phyloP scores from a whole-genome alignment of 2,329 filamentous ascomycete species.

The Penicillium sp. region DNA sequence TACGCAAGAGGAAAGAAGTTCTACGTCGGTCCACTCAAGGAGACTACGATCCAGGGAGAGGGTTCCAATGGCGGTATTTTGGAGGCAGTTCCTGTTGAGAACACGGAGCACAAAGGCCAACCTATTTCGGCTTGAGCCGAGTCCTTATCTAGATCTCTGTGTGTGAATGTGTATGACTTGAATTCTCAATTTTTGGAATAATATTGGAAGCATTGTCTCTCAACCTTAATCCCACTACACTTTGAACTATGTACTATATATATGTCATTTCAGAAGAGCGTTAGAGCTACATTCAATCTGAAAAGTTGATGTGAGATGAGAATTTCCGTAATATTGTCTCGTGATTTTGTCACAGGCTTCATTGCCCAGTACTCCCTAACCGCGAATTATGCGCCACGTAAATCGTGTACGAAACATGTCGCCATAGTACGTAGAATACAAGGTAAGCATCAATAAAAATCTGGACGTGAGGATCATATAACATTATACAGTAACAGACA shows the following conservation, averaged over 20 bases:
- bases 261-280: neutral
- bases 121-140: neutral
- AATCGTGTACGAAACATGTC: neutral
- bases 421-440: neutral
- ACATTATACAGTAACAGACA: no score
- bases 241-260: neutral
- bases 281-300: neutral
- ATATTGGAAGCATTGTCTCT: no score
- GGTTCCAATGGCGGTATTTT: neutral
- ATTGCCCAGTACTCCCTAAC: no score
- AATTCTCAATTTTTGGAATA: no score
- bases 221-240: neutral
- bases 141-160: neutral
- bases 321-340: neutral
- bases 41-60: conserved; percentile 11
- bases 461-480: no score
- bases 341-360: no score
- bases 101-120: neutral
- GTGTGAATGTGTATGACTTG: neutral
- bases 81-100: conserved; percentile 7
- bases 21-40: conserved; percentile 15
- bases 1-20: conserved; percentile 12
- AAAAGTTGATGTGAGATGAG: neutral
- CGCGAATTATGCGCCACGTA: neutral
- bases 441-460: no score